These are phyloP conservation scores for Lecanicillium sp. DNA, from an alignment of 2,329 filamentous ascomycete genomes.

Conservation along the genomic window DNA sequence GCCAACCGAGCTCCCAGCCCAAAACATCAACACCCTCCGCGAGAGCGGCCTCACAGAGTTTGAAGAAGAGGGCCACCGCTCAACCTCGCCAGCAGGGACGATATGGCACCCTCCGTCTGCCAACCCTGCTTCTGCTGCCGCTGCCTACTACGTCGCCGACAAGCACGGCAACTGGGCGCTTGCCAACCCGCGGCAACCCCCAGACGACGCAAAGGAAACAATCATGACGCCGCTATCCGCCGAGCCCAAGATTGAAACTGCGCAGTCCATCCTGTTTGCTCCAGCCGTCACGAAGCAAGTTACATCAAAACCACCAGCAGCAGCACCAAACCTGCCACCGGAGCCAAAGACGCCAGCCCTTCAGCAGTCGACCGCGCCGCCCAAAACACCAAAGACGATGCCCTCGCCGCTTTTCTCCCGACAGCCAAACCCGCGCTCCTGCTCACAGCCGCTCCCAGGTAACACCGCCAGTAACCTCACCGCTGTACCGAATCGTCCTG, in stretches of 20 bases:
- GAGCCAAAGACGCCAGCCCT: neutral
- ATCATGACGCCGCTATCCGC: slow-evolving; percentile 4
- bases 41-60: slow-evolving; percentile 45
- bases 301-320: neutral
- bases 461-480: neutral
- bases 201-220: slow-evolving; percentile 16
- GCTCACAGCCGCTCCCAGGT: neutral
- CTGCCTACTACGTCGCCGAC: slow-evolving; percentile 40
- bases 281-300: slow-evolving; percentile 5
- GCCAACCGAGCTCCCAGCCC: slow-evolving; percentile 3
- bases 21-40: slow-evolving; percentile 11
- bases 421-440: slow-evolving; percentile 6
- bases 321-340: neutral
- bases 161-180: slow-evolving; percentile 47
- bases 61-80: slow-evolving; percentile 39
- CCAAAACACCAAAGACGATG: slow-evolving; percentile 4
- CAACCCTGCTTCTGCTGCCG: slow-evolving; percentile 23
- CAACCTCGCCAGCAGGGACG: slow-evolving; percentile 27
- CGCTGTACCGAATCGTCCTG: neutral
- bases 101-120: slow-evolving; percentile 44
- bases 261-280: slow-evolving; percentile 1
- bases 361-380: neutral
- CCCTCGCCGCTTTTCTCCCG: slow-evolving; percentile 8
- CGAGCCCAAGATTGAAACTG: slow-evolving; percentile 2
- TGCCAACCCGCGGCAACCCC: slow-evolving; percentile 33